These are phyloP conservation scores for Hypoxylon rubiginosum DNA, from an alignment of 2,329 filamentous ascomycete species.

Conservation along the genomic window DNA sequence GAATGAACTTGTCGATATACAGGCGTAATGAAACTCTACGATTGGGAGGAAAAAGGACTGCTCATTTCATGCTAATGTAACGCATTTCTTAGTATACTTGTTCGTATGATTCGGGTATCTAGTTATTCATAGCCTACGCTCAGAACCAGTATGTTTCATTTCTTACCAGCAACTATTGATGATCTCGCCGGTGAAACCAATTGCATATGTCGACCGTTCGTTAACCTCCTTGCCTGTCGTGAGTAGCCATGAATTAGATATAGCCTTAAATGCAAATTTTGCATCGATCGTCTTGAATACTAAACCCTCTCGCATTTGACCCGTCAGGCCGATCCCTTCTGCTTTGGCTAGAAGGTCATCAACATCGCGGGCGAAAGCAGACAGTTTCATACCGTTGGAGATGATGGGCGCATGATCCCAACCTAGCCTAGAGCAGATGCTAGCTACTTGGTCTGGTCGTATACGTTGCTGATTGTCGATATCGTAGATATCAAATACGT, in stretches of 20 bases:
- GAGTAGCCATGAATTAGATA: conserved; percentile 51
- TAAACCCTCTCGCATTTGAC: conserved; percentile 48
- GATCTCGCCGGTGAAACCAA: neutral
- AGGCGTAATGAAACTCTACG: too few species aligned
- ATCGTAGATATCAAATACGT: conserved; percentile 43
- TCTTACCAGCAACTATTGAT: neutral
- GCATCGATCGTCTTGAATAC: conserved; percentile 48
- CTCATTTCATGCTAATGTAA: too few species aligned
- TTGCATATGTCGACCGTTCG: conserved; percentile 28
- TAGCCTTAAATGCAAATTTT: conserved; percentile 48
- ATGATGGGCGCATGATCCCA: conserved; percentile 39
- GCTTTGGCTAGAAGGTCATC: conserved; percentile 47
- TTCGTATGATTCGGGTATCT: too few species aligned
- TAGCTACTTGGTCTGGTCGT: neutral
- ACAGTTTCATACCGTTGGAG: neutral
- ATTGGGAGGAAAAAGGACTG: too few species aligned
- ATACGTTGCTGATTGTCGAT: conserved; percentile 35
- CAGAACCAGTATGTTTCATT: neutral
- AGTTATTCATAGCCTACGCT: too few species aligned
- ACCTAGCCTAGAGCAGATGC: conserved; percentile 23
- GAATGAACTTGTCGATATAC: too few species aligned
- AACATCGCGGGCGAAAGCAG: conserved; percentile 10
- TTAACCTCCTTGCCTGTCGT: conserved; percentile 38
- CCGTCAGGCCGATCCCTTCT: conserved; percentile 44
- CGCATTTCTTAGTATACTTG: too few species aligned